Base-by-base conservation (phyloP, 2,329 filamentous ascomycete species). In the Kalmusia sp. region DNA sequence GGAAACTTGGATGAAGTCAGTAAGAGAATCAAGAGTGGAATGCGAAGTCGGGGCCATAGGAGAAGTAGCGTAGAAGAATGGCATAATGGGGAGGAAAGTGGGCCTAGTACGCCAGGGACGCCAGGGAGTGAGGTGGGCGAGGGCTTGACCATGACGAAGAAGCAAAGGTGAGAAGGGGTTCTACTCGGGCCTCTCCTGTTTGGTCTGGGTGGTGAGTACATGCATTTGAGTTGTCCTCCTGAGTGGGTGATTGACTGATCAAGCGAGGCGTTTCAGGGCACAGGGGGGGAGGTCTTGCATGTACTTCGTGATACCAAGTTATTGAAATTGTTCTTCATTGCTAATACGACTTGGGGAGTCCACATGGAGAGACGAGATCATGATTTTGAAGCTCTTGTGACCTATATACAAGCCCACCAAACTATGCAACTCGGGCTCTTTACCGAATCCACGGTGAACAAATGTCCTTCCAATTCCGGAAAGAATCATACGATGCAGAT, bases 1-100 rank as follows among this genome's bases (percentile, higher is more conserved):
- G 84, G 84, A 2, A 87, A 89, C 2, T 85, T 96, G 56, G 89
- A 93, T 50, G 89, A 96, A 74, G 91, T 96, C 2, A 92, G 86
- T 69, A 85, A 86, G 74, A 92, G 90, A 78, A 92, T 98, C 62
- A 84, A 90, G 49, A 89, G 87, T 62, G 92, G 92, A 4, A 96
- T 98, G 90, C 80, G 83, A 63, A 88, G 92, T 72, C 78, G 90
- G n/a, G 88, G 88, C 69, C 82, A 77, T 58, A 81, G 90, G 61
- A 75, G 82, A 44, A 72, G 69, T 49, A 71, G 68, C 17, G 64
- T 59, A 2, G 65, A 64, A 31, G 68, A 59, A 5, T 65, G 59
- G 44, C 44, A 47, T 28, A 49, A 58, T 51, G 40, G 54, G 41
- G 30, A 15, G n/a, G 49, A 30, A 4, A 62, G 61, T 35, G 64